Evolutionary conservation across 2,329 filamentous ascomycete genomes (phyloP).

Genomic region (Trichoderma atroviride): DNA sequence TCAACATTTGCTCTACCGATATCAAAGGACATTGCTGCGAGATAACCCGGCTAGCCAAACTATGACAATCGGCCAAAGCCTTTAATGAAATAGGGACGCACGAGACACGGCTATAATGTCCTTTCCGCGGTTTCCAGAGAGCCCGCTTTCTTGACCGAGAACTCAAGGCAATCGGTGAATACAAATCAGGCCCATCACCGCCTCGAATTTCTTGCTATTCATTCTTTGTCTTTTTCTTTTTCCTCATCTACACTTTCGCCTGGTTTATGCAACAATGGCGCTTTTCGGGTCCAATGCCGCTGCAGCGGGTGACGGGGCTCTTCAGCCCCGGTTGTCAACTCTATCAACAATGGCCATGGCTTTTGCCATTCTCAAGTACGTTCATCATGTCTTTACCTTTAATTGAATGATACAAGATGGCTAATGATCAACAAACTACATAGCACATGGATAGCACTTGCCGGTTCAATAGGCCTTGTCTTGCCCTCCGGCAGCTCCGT

Average conservation of each 20-base stretch:
- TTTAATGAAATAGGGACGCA: background rate
- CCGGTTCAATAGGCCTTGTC: slow-evolving; percentile 18
- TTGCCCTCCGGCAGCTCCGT: slow-evolving; percentile 8
- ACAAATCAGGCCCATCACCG: slow-evolving; percentile 19
- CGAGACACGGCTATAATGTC: slow-evolving; percentile 16
- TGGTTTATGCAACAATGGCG: background rate
- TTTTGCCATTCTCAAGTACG: slow-evolving; percentile 21
- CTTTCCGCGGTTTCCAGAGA: slow-evolving; percentile 1
- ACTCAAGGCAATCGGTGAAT: slow-evolving; percentile 7
- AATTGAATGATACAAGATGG: background rate
- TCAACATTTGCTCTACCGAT: background rate
- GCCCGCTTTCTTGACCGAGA: slow-evolving; percentile 2
- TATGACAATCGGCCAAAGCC: slow-evolving; percentile 6
- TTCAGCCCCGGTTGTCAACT: slow-evolving; percentile 17
- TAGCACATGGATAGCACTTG: slow-evolving; percentile 19
- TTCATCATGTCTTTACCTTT: background rate
- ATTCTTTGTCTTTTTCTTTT: background rate
- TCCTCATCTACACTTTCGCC: background rate
- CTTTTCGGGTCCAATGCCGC: slow-evolving; percentile 1
- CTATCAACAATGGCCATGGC: slow-evolving; percentile 20
- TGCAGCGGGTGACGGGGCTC: slow-evolving; percentile 12
- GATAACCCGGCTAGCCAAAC: slow-evolving; percentile 11
- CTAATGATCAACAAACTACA: background rate
- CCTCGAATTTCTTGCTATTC: background rate
- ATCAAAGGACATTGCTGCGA: slow-evolving; percentile 1